A percentile compares a stretch with the other conserved stretches of the same genome.
Conservation (phyloP, 2,329 filamentous ascomycete genomes). For the Botryotinia narcissicola region DNA sequence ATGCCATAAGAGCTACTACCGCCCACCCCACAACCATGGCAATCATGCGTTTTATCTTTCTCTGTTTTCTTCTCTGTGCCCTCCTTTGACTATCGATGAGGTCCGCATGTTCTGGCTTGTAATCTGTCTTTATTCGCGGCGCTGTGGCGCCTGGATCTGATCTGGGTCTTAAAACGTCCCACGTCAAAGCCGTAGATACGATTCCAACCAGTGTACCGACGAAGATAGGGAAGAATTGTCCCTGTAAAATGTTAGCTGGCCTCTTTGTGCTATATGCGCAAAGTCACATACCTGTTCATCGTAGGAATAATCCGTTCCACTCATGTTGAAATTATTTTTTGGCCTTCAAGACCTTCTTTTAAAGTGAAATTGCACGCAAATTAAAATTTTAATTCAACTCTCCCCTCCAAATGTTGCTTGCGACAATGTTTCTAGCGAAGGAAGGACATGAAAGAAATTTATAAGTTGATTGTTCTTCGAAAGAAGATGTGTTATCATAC, state of each 20-base stretch:
- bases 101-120: conserved; percentile 77
- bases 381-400: neutral
- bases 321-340: conserved; percentile 35
- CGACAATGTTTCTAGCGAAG: neutral
- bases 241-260: conserved; percentile 47
- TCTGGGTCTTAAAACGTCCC: conserved; percentile 77
- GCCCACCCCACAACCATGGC: conserved; percentile 76
- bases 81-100: conserved; percentile 79
- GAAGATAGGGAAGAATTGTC: conserved; percentile 99
- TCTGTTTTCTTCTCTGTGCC: conserved; percentile 85
- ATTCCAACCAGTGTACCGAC: conserved; percentile 86
- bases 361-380: conserved; percentile 30
- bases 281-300: conserved; percentile 71
- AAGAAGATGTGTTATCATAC: conserved; percentile 8
- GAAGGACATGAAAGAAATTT: conserved; percentile 16
- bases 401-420: neutral
- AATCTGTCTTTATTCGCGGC: conserved; percentile 77
- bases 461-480: neutral
- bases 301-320: conserved; percentile 83
- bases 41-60: conserved; percentile 79
- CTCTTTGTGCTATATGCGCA: neutral
- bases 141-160: conserved; percentile 76
- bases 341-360: conserved; percentile 29
- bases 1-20: conserved; percentile 85
- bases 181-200: conserved; percentile 86